Evolutionary conservation across 1,284 basidiomycete species (phyloP).

Genomic region (Apiotrichum porosum): DNA sequence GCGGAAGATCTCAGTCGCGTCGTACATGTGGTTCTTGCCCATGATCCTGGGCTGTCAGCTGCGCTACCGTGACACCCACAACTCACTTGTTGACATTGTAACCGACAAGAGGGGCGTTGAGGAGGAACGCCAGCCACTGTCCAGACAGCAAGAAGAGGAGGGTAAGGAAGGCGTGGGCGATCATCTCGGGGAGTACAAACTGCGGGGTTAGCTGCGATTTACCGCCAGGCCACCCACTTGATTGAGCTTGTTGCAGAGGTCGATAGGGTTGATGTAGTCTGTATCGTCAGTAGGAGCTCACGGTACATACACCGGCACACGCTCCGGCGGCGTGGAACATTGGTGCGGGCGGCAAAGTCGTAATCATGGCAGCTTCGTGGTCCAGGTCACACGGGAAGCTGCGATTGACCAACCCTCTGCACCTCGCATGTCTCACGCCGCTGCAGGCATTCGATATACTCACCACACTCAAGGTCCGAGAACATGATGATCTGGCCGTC

Average conservation of each 20-base stretch:
- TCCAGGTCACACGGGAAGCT: no score
- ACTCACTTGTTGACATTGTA: slow-evolving; percentile 92
- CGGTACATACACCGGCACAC: no score
- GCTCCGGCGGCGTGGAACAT: no score
- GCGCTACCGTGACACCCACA: not conserved
- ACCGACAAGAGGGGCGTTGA: slow-evolving; percentile 84
- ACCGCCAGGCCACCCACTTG: slow-evolving; percentile 57
- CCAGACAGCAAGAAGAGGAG: slow-evolving; percentile 84
- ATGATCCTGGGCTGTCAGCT: slow-evolving; percentile 62
- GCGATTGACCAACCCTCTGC: no score
- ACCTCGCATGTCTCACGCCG: no score
- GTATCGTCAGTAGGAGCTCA: slow-evolving; percentile 2
- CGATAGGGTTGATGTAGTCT: slow-evolving; percentile 99
- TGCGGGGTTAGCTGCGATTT: slow-evolving; percentile 48
- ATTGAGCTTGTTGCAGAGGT: slow-evolving; percentile 99
- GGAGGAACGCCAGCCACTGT: slow-evolving; percentile 90
- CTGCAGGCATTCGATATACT: slow-evolving; percentile 7
- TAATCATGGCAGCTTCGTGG: no score
- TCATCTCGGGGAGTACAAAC: slow-evolving; percentile 98
- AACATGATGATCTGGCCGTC: slow-evolving; percentile 93
- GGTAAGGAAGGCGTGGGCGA: slow-evolving; percentile 86
- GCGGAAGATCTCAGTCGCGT: slow-evolving; percentile 98
- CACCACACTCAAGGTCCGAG: slow-evolving; percentile 86
- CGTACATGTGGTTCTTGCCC: slow-evolving; percentile 95
- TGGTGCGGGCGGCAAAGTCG: no score